Conservation (phyloP, 78 protist species). For the Blattamonas nauphoetae region DNA sequence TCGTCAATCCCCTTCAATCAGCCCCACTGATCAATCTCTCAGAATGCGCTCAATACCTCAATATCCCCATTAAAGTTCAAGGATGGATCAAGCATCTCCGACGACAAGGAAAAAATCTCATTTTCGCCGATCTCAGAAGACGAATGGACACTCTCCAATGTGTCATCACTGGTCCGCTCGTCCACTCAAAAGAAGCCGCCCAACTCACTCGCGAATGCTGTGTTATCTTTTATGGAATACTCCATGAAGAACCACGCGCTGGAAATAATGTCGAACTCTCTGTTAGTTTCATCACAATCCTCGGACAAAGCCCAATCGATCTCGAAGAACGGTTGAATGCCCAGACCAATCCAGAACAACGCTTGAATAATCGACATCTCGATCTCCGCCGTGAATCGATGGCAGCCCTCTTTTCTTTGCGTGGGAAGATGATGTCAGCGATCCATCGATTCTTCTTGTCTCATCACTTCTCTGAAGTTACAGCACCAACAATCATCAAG, state of each 20-base stretch:
- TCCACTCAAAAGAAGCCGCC: not conserved
- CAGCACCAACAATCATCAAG: conserved; percentile 88
- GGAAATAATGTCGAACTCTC: not conserved
- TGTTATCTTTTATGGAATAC: not conserved
- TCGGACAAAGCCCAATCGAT: not conserved
- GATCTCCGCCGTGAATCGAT: not conserved
- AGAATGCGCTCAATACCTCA: not conserved
- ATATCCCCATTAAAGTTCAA: not conserved
- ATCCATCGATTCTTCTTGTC: not conserved
- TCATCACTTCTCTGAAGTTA: conserved; percentile 62
- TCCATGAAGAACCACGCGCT: not conserved
- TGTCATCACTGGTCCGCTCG: conserved; percentile 20
- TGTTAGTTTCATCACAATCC: not conserved
- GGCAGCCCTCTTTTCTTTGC: too few relatives aligned
- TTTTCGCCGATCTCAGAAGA: conserved; percentile 24
- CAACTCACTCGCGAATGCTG: not conserved
- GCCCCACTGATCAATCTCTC: not conserved
- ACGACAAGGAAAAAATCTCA: not conserved
- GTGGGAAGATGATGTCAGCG: not conserved
- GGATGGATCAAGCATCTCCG: conserved; percentile 33
- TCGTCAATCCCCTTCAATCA: not conserved
- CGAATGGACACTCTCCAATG: conserved; percentile 22
- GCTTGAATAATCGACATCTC: not conserved
- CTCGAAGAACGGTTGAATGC: not conserved
- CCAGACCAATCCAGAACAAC: not conserved